phyloP scores from a whole-genome alignment of 352 stramenopile genomes.

The Globisporangium viniferum region DNA sequence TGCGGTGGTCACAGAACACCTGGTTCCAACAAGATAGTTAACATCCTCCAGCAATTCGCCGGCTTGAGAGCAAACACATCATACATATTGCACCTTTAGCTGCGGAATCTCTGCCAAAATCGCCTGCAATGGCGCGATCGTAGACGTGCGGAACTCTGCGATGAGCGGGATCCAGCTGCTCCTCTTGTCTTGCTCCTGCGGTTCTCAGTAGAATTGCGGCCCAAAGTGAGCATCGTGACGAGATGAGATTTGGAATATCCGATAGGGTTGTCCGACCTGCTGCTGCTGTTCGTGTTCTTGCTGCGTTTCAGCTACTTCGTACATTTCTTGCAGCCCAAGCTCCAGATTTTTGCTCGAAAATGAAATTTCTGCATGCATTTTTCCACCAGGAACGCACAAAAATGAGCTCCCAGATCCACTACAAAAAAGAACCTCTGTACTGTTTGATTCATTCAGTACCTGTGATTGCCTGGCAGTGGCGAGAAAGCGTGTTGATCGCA shows the following conservation, averaged over 20 bases:
- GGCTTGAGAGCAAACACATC: no score
- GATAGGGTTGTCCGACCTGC: neutral
- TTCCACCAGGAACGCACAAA: neutral
- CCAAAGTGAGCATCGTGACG: neutral
- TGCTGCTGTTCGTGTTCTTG: neutral
- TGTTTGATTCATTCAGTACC: constrained; percentile 17
- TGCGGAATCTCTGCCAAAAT: constrained; percentile 52
- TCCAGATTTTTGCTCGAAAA: constrained; percentile 22
- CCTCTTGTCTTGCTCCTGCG: constrained; percentile 14
- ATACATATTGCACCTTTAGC: constrained; percentile 32
- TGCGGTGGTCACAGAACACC: constrained; percentile 57
- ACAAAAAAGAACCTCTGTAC: neutral
- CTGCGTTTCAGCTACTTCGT: neutral
- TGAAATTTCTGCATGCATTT: constrained; percentile 16
- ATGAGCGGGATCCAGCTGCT: constrained; percentile 29
- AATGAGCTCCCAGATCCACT: neutral
- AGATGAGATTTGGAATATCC: neutral
- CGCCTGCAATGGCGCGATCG: constrained; percentile 58
- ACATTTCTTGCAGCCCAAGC: constrained; percentile 13
- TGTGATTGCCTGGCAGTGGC: constrained; percentile 53
- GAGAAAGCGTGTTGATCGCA: constrained; percentile 42
- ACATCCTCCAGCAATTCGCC: no score
- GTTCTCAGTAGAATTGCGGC: no score
- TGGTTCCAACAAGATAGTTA: no score
- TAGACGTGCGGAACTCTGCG: constrained; percentile 46